Conservation (phyloP, 2,329 filamentous ascomycete species). For the Trichoderma lentiforme region DNA sequence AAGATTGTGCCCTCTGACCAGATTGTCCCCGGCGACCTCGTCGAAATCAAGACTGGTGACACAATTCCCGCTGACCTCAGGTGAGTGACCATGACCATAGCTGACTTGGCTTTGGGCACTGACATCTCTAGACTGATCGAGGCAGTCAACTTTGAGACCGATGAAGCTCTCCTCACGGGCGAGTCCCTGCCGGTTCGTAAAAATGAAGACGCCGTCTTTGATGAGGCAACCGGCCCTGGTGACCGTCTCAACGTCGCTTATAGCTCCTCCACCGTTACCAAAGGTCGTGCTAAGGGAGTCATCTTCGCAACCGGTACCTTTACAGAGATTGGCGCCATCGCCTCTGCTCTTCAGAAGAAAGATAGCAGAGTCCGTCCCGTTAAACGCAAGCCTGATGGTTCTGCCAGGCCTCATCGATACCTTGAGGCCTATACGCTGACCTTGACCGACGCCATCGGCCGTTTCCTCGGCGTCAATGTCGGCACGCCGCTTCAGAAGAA, state of each 20-base stretch:
- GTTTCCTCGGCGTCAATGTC: background rate
- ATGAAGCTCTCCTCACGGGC: background rate
- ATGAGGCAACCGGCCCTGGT: background rate
- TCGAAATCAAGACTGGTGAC: background rate
- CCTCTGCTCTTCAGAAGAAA: background rate
- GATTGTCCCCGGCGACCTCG: background rate
- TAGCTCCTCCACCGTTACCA: background rate
- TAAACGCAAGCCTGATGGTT: background rate
- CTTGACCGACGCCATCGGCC: background rate
- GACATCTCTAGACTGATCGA: background rate
- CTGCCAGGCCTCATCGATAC: background rate
- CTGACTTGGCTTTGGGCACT: background rate
- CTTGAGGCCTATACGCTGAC: background rate
- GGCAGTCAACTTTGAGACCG: background rate
- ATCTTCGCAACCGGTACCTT: background rate
- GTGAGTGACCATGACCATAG: background rate
- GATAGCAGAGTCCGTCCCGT: background rate
- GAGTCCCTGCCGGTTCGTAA: background rate
- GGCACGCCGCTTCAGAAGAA: background rate
- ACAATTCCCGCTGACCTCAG: background rate
- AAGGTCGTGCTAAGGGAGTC: background rate
- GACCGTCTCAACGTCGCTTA: background rate
- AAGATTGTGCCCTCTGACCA: constrained; percentile 21
- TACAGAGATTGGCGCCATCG: background rate
- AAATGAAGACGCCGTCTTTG: background rate